These are phyloP conservation scores for Parastagonospora avenae DNA, from an alignment of 2,329 filamentous ascomycete species.

Conservation along the genomic window DNA sequence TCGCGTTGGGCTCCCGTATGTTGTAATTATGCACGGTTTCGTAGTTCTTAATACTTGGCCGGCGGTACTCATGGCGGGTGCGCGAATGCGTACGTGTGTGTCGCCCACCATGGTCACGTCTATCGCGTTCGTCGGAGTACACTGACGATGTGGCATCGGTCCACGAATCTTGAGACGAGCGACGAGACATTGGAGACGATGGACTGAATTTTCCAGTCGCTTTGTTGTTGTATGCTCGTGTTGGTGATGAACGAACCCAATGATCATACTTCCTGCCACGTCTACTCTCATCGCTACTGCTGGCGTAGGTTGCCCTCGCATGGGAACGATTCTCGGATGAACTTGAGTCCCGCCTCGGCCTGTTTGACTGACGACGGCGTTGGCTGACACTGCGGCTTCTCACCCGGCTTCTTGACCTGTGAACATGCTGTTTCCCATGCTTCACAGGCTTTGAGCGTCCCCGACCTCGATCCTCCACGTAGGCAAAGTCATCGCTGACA, in stretches of 20 bases:
- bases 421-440: slow-evolving; percentile 12
- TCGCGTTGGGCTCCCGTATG: not conserved
- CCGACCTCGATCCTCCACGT: slow-evolving; percentile 15
- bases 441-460: slow-evolving; percentile 17
- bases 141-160: not conserved
- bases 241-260: not conserved
- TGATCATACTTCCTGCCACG: not conserved
- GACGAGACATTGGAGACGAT: not conserved
- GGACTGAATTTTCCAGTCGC: not conserved
- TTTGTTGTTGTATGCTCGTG: not conserved
- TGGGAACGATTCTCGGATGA: not conserved
- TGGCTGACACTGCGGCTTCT: slow-evolving; percentile 13
- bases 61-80: not conserved
- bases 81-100: not conserved
- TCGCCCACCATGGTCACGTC: not conserved
- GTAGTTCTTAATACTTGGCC: not conserved
- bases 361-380: not conserved
- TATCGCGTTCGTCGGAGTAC: not conserved
- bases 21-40: not conserved
- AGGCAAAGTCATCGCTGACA: slow-evolving; percentile 27
- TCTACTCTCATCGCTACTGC: not conserved
- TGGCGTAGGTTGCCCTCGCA: not conserved
- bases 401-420: slow-evolving; percentile 14
- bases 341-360: not conserved
- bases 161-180: slow-evolving; percentile 1